Percentiles rank a stretch among this genome's conserved stretches.
Conservation (phyloP, 495 filamentous ascomycete genomes). For the Penicillium coffeae region DNA sequence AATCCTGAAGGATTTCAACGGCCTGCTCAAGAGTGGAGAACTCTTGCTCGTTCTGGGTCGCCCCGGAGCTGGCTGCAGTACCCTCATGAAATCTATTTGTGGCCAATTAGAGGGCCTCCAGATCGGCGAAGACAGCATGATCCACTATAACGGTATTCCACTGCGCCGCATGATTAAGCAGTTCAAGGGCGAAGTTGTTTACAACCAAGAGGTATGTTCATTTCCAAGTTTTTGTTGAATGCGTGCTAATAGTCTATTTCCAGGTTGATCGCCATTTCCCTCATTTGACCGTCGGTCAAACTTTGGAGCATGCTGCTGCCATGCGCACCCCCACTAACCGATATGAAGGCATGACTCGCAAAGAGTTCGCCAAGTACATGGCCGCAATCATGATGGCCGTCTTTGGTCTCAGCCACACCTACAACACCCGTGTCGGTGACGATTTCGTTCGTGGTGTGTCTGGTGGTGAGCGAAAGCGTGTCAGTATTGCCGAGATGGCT, state of each 20-base stretch:
- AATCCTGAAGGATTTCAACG: constrained; percentile 69
- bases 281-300: constrained; percentile 75
- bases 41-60: constrained; percentile 80
- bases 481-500: constrained; percentile 71
- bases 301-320: constrained; percentile 70
- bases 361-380: constrained; percentile 36
- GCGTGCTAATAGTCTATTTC: constrained; percentile 9
- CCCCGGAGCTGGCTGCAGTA: constrained; percentile 72
- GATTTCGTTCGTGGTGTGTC: constrained; percentile 75
- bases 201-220: constrained; percentile 60
- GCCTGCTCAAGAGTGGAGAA: constrained; percentile 68
- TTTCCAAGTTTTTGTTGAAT: constrained; percentile 20
- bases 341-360: constrained; percentile 38
- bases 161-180: constrained; percentile 27
- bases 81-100: constrained; percentile 73
- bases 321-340: constrained; percentile 49
- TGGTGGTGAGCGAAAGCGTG: constrained; percentile 80
- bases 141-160: constrained; percentile 66
- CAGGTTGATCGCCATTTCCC: constrained; percentile 76
- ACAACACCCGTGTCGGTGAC: constrained; percentile 75
- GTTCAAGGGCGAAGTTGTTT: constrained; percentile 81
- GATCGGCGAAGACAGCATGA: constrained; percentile 59
- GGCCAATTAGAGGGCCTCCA: constrained; percentile 75
- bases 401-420: constrained; percentile 71
- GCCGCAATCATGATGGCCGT: constrained; percentile 73